Evolutionary conservation across 805 yeast species (phyloP).

Genomic region (Candida ascalaphidarum): DNA sequence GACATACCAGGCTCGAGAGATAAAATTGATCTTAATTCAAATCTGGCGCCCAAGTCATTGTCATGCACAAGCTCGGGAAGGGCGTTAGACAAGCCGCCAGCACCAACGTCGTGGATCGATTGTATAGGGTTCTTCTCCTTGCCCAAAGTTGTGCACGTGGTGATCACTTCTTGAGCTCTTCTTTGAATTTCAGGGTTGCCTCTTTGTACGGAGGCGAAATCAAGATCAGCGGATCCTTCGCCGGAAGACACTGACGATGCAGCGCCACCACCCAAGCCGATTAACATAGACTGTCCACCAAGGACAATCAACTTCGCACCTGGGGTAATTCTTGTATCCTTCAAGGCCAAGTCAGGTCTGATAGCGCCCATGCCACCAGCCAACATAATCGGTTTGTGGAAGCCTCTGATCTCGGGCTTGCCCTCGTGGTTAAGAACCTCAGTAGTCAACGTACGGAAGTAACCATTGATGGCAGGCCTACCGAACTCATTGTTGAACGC

Average conservation of each 20-base stretch:
- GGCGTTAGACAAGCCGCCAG: conserved; percentile 97
- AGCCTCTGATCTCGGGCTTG: conserved; percentile 77
- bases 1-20: conserved; percentile 97
- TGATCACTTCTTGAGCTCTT: conserved; percentile 97
- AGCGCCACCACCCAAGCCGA: conserved; percentile 99
- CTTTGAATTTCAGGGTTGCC: conserved; percentile 99
- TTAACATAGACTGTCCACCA: conserved; percentile 97
- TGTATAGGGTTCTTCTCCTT: conserved; percentile 63
- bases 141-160: conserved; percentile 84
- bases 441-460: conserved; percentile 90
- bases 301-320: conserved; percentile 87
- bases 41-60: conserved; percentile 88
- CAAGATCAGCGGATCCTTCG: conserved; percentile 91
- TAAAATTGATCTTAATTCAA: conserved; percentile 84
- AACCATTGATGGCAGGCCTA: conserved; percentile 94
- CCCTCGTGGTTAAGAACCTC: conserved; percentile 55
- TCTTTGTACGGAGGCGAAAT: conserved; percentile 98
- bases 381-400: conserved; percentile 97
- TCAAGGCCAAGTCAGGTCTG: conserved; percentile 86
- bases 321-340: conserved; percentile 81
- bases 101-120: conserved; percentile 98
- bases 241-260: conserved; percentile 96
- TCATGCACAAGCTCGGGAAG: conserved; percentile 97
- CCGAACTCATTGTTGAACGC: conserved; percentile 99
- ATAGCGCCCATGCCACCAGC: conserved; percentile 99